phyloP scores from a whole-genome alignment of 352 stramenopile genomes.

The Pythium guiyangense region DNA sequence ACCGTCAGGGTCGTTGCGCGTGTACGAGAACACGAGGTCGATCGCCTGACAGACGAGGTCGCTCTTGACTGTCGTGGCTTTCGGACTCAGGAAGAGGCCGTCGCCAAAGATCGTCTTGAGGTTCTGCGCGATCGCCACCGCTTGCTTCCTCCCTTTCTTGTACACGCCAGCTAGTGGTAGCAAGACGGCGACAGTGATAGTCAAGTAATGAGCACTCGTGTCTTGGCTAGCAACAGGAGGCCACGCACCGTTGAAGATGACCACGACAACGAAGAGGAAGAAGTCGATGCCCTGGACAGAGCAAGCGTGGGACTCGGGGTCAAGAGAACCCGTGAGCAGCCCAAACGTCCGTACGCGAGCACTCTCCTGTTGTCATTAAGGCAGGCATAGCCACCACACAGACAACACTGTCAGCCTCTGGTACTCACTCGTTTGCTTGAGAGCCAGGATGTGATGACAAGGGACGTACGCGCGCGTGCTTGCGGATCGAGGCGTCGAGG shows the following conservation, averaged over 20 bases:
- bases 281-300: constrained; percentile 74
- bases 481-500: constrained; percentile 68
- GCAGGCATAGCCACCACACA: too few relatives aligned
- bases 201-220: too few relatives aligned
- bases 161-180: constrained; percentile 40
- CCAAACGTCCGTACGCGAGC: constrained; percentile 63
- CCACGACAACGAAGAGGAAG: constrained; percentile 69
- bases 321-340: constrained; percentile 60
- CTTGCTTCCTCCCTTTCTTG: constrained; percentile 66
- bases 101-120: constrained; percentile 69
- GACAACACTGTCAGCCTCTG: too few relatives aligned
- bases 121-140: constrained; percentile 59
- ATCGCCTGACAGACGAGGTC: constrained; percentile 67
- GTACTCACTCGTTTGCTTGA: too few relatives aligned
- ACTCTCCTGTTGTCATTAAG: too few relatives aligned
- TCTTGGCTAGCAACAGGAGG: too few relatives aligned
- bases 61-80: constrained; percentile 40
- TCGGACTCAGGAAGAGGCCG: constrained; percentile 53
- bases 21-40: constrained; percentile 71
- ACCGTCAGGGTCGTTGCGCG: constrained; percentile 30
- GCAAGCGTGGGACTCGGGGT: constrained; percentile 69
- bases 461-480: constrained; percentile 45
- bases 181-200: too few relatives aligned
- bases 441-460: too few relatives aligned
- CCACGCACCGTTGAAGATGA: constrained; percentile 81